Conservation (phyloP, 2,329 filamentous ascomycete genomes). For the Colletotrichum sublineola region DNA sequence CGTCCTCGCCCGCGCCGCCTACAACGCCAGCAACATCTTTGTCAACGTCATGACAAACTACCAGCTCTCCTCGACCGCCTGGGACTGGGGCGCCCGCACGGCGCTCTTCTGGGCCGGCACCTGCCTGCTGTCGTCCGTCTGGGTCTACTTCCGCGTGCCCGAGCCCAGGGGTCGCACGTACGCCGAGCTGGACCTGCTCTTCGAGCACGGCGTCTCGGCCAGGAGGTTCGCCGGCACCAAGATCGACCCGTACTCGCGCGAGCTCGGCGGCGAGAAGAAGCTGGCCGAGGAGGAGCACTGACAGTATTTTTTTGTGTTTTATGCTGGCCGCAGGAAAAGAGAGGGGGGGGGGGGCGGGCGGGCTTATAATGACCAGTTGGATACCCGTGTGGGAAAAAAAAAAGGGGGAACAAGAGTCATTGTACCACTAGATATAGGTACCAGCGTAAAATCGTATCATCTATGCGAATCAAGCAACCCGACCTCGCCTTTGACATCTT, state of each 20-base stretch:
- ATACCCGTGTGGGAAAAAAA: constrained; percentile 1
- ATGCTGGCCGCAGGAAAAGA: neutral
- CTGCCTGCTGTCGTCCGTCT: constrained; percentile 61
- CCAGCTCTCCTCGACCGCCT: constrained; percentile 60
- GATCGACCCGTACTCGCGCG: constrained; percentile 53
- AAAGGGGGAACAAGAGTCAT: neutral
- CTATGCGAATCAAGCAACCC: constrained; percentile 21
- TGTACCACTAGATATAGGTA: constrained; percentile 25
- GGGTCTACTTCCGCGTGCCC: constrained; percentile 65
- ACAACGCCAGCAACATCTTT: constrained; percentile 65
- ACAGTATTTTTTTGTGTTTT: neutral
- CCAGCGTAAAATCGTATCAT: constrained; percentile 18
- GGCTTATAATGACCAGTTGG: neutral
- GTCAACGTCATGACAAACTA: constrained; percentile 64
- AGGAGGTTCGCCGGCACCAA: constrained; percentile 56
- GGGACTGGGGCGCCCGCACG: constrained; percentile 62
- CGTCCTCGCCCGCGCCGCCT: constrained; percentile 62
- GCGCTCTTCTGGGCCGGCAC: constrained; percentile 63
- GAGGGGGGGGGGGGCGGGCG: no score
- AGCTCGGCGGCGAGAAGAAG: constrained; percentile 36
- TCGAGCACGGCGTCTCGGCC: constrained; percentile 55
- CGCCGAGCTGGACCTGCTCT: constrained; percentile 59
- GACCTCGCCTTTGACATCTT: neutral
- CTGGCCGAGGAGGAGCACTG: constrained; percentile 30
- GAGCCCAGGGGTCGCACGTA: constrained; percentile 66